Evolutionary conservation across 2,329 filamentous ascomycete species (phyloP), one percentile per base, ranked within the genome.

Genomic region (Penicillium sp.): DNA sequence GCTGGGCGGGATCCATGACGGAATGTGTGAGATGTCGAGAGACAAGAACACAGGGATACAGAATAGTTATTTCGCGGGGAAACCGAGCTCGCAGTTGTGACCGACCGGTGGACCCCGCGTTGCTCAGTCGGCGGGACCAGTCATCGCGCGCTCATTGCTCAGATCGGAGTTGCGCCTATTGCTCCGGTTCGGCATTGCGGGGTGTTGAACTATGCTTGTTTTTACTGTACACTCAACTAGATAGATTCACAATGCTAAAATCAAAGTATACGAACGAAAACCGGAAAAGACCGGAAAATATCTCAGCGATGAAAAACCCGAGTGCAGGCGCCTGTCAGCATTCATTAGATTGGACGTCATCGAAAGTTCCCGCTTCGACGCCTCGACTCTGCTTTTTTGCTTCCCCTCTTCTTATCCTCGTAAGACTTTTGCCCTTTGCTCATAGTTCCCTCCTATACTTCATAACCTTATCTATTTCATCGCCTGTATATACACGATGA

Each of bases 1-100:
- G 55, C 18, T 60, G 54, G 10, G 60, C 55, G 35, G 57, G 30
- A 43, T 62, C 61, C 64, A 69, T 70, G 35, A 27, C 33, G 11
- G 3, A 8, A 13, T 27, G 27, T 28, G 27, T 1, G 39, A 41
- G 20, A 5, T n/a, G 22, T 27, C 8, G 22, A 14, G 39, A 16
- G n/a, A 24, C 5, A 27, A 16, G 27, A n/a, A 25, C 14, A 41
- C 28, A 30, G 28, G 7, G 20, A 18, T 8, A 8, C 16, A 24
- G 11, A 24, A 24, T 22, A 24, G 4, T 22, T 22, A 22, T 22
- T 4, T 20, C 18, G 18, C 22, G 39, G 35, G 16, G 35, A 20
- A 38, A 38, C 10, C 10, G 16, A 30, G 31, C 50, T 56, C 54
- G 51, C 51, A 54, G 24, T 39, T 28, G 38, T 47, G 51, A 51